Conservation (phyloP, 352 stramenopile species). For the Phytophthora cryptogea region DNA sequence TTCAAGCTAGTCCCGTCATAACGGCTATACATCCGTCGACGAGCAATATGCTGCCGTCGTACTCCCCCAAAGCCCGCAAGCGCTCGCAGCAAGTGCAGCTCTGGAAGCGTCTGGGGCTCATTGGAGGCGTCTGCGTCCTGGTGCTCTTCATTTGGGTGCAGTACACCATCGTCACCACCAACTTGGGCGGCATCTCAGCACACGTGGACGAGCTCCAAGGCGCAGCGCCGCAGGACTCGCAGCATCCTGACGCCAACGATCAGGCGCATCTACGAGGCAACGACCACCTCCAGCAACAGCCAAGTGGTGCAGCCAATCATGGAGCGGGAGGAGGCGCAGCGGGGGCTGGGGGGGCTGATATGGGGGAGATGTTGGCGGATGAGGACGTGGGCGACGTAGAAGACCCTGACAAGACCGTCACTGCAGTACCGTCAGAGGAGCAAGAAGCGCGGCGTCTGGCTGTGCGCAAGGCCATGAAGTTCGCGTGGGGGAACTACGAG, state of each 20-base stretch:
- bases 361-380: conserved; percentile 97
- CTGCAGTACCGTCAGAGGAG: conserved; percentile 24
- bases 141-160: conserved; percentile 57
- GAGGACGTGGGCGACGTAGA: conserved; percentile 94
- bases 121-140: conserved; percentile 14
- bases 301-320: conserved; percentile 1
- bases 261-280: conserved; percentile 19
- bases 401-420: conserved; percentile 25
- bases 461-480: conserved; percentile 71
- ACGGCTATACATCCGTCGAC: conserved; percentile 6
- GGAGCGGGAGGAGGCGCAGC: neutral
- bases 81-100: conserved; percentile 27
- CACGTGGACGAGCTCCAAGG: conserved; percentile 28
- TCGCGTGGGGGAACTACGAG: conserved; percentile 91
- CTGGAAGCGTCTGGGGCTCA: conserved; percentile 30
- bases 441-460: conserved; percentile 51
- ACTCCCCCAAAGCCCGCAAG: conserved; percentile 19
- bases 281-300: neutral
- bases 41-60: conserved; percentile 29
- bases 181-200: conserved; percentile 27
- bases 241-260: conserved; percentile 8
- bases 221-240: conserved; percentile 19
- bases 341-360: conserved; percentile 3
- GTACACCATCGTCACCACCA: conserved; percentile 52
- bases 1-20: neutral